Percentiles rank a stretch among this genome's conserved stretches.
Evolutionary conservation across 345 rosid species (phyloP).

Genomic region (Dipteronia dyeriana): DNA sequence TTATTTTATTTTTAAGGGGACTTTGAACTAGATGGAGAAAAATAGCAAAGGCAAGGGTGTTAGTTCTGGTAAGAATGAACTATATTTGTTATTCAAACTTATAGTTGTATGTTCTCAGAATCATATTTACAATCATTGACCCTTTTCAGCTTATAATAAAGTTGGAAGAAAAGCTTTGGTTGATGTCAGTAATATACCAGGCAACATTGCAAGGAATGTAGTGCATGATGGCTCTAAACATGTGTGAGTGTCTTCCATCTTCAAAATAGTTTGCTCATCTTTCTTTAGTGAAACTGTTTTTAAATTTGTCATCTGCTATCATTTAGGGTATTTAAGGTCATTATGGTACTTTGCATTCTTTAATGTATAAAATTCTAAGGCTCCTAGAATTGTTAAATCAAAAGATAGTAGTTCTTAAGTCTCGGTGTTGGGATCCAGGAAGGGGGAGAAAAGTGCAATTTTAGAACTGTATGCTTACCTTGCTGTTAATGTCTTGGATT

Average conservation of each 20-base stretch:
- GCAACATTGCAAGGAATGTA: constrained; percentile 30
- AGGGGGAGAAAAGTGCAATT: constrained; percentile 25
- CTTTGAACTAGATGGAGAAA: constrained; percentile 35
- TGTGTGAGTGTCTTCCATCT: constrained; percentile 45
- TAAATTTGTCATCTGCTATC: neutral
- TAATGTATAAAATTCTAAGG: neutral
- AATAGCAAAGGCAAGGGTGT: constrained; percentile 37
- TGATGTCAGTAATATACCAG: constrained; percentile 66
- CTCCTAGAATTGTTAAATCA: neutral
- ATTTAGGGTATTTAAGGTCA: neutral
- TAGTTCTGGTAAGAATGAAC: constrained; percentile 40
- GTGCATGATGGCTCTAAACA: constrained; percentile 51
- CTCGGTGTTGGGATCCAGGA: constrained; percentile 31
- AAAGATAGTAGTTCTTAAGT: neutral
- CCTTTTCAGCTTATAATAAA: constrained; percentile 40
- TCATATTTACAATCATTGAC: constrained; percentile 13
- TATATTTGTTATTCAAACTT: constrained; percentile 12
- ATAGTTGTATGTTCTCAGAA: constrained; percentile 8
- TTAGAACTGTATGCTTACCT: constrained; percentile 28
- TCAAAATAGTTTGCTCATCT: neutral
- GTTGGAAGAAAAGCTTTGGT: constrained; percentile 68
- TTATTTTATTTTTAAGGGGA: constrained; percentile 38
- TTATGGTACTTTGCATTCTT: constrained; percentile 8
- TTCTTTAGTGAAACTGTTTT: neutral
- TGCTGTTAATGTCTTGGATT: neutral